A percentile compares a stretch with the other conserved stretches of the same genome.
Evolutionary conservation across 495 filamentous ascomycete genomes (phyloP).

Genomic region (Podospora comata): DNA sequence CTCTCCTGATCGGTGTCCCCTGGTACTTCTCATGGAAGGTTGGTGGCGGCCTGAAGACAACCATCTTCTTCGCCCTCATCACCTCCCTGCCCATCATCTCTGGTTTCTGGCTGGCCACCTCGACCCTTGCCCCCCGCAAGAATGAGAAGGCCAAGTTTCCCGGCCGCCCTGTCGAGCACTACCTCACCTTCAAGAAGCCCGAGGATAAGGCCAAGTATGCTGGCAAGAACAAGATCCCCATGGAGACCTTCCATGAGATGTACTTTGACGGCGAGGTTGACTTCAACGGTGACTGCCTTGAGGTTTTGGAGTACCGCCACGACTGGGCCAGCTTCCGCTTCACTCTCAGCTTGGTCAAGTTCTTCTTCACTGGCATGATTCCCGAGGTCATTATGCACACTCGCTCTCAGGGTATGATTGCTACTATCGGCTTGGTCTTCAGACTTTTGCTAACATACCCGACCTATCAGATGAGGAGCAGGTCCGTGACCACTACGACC

Average conservation of each 20-base stretch:
- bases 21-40: conserved; percentile 64
- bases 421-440: background rate
- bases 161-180: conserved; percentile 77
- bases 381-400: conserved; percentile 78
- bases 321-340: conserved; percentile 86
- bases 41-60: conserved; percentile 68
- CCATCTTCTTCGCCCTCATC: conserved; percentile 65
- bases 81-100: conserved; percentile 64
- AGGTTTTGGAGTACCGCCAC: conserved; percentile 78
- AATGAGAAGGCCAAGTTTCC: conserved; percentile 75
- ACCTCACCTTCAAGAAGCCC: conserved; percentile 77
- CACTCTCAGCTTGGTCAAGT: conserved; percentile 59
- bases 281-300: conserved; percentile 79
- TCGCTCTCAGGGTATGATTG: conserved; percentile 61
- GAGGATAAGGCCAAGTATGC: conserved; percentile 68
- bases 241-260: conserved; percentile 86
- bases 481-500: conserved; percentile 82
- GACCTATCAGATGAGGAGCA: conserved; percentile 69
- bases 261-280: conserved; percentile 83
- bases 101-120: conserved; percentile 67
- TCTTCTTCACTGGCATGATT: conserved; percentile 54
- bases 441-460: conserved; percentile 19
- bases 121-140: conserved; percentile 64
- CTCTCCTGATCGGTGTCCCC: conserved; percentile 59
- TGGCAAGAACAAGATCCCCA: conserved; percentile 76